These are phyloP conservation scores for Pholiota adiposa DNA, from an alignment of 1,284 basidiomycete genomes.

Conservation along the genomic window DNA sequence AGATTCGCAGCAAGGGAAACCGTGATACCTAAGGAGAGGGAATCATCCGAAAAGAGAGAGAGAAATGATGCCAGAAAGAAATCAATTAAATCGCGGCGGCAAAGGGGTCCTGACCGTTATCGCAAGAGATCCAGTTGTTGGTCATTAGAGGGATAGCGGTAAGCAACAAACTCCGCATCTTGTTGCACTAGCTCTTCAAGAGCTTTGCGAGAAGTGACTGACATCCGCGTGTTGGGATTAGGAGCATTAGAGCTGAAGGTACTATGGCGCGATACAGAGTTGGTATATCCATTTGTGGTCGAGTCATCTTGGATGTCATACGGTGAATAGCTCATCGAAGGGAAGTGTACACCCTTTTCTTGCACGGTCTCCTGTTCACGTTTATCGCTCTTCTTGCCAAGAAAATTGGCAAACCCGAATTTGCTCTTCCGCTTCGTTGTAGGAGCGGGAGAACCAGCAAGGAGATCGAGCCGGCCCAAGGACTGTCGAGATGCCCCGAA, in stretches of 20 bases:
- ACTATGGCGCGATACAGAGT: constrained; percentile 50
- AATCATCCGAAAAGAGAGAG: constrained; percentile 18
- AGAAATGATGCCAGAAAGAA: constrained; percentile 12
- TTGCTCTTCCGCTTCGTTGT: constrained; percentile 69
- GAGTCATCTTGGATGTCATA: constrained; percentile 52
- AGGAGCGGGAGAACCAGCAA: constrained; percentile 28
- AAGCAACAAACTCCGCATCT: constrained; percentile 80
- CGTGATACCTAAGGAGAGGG: constrained; percentile 13
- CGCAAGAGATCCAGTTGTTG: constrained; percentile 63
- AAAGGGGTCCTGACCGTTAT: constrained; percentile 30
- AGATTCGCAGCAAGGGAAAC: constrained; percentile 20
- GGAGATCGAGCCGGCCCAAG: constrained; percentile 56
- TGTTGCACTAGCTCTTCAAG: constrained; percentile 79
- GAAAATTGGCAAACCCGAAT: constrained; percentile 65
- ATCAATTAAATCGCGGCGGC: constrained; percentile 10
- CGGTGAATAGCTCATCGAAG: constrained; percentile 44
- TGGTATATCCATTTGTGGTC: constrained; percentile 43
- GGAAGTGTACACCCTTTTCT: constrained; percentile 45
- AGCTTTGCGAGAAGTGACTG: constrained; percentile 66
- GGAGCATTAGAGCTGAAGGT: constrained; percentile 36
- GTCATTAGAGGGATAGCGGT: constrained; percentile 80
- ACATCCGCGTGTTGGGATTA: constrained; percentile 49
- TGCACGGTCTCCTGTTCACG: constrained; percentile 42
- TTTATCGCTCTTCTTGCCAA: constrained; percentile 62
- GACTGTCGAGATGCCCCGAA: constrained; percentile 69